phyloP scores from a whole-genome alignment of 331 rosid species.

The Spiraea crenata region DNA sequence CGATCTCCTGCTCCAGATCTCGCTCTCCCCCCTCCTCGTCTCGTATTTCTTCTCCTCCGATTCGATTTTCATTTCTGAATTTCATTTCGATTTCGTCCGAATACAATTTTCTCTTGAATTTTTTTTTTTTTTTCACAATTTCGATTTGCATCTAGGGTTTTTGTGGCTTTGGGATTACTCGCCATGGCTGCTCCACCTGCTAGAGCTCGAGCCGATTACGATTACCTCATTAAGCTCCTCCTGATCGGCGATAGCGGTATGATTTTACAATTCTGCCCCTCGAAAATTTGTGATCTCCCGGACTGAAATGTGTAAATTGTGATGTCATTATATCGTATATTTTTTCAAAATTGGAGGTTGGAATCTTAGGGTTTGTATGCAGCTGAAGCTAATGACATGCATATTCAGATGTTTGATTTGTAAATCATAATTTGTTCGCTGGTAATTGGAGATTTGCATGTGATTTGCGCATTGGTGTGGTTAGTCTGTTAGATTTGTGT shows the following conservation, averaged over 20 bases:
- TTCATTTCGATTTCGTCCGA: not conserved
- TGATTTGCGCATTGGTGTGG: not conserved
- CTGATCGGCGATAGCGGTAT: conserved; percentile 98
- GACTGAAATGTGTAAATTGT: conserved; percentile 3
- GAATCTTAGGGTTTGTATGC: not conserved
- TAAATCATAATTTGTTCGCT: conserved; percentile 3
- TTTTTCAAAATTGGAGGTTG: not conserved
- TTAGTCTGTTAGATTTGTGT: not conserved
- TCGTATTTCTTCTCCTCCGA: conserved; percentile 19
- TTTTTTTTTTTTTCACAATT: conserved; percentile 28
- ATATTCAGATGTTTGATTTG: not conserved
- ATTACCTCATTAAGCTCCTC: conserved; percentile 91
- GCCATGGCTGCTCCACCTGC: conserved; percentile 94
- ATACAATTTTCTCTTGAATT: not conserved
- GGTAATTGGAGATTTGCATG: not conserved
- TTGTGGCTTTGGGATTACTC: conserved; percentile 15
- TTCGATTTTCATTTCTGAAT: not conserved
- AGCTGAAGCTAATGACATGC: not conserved
- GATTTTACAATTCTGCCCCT: conserved; percentile 14
- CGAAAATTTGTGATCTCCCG: not conserved
- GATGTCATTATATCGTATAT: not conserved
- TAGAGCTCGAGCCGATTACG: conserved; percentile 94
- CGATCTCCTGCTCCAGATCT: conserved; percentile 37
- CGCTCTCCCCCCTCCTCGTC: conserved; percentile 34
- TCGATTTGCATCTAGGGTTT: not conserved